Base-by-base conservation (phyloP, 2,329 filamentous ascomycete genomes). In the Cordyceps javanica region DNA sequence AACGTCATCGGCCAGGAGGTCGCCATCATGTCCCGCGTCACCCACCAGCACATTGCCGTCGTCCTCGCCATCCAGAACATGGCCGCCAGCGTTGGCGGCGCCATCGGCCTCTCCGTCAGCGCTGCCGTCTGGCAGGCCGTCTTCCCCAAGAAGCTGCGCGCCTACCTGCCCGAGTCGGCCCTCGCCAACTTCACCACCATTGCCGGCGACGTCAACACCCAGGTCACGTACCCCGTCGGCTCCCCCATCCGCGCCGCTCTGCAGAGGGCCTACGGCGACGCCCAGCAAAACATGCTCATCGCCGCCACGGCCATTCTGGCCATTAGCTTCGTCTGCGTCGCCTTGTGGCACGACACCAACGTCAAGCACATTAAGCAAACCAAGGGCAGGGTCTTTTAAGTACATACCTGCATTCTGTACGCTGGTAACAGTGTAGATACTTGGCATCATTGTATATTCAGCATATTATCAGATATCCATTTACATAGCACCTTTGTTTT, bases 1-100 rank as follows among this genome's bases (percentile, higher is more conserved):
- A 72, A 85, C 7, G 78, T 82, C 59, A 80, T 86, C 48, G 76
- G 76, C 50, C 76, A 82, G 58, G 78, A 86, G 64, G 75, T 86
- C 50, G 80, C 81, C 10, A 77, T 80, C 52, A 82, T 86, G 72
- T 79, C 82, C 1, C 82, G 78, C 2, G 77, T 76, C 3, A 73
- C 72, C 9, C 81, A 85, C 19, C 21, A 50, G 11, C 19, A 55
- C 39, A 16, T 55, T 16, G 51, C 51, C 14, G 39, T 42, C 19
- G 28, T 25, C 16, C 19, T 55, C 3, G 39, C 51, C 7, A 10
- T 55, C 4, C 28, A 32, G 16, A 2, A 4, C 26, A 36, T 45
- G 23, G 34, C n/a, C 11, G 9, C 38, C 1, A 13, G 4, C 28
- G 34, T 55, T 10, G 49, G 49, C 10, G 49, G 49, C 34, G 49